A percentile compares a stretch with the other conserved stretches of the same genome.
Evolutionary conservation across 2,329 filamentous ascomycete genomes (phyloP).

Genomic region (Fusarium mundagurra): DNA sequence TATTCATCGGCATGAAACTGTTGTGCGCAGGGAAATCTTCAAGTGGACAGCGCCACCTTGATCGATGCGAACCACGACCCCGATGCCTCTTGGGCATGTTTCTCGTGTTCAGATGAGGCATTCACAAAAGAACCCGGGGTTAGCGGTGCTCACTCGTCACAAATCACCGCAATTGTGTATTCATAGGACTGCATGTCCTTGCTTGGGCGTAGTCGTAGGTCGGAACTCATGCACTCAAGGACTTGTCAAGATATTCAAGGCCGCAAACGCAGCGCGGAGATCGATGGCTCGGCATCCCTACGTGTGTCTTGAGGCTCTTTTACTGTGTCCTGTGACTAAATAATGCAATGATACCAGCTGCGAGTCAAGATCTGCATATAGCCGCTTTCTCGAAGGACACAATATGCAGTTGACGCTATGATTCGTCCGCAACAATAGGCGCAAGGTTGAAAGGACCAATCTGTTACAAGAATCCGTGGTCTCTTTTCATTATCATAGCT

Average conservation of each 20-base stretch:
- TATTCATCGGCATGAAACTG: background rate
- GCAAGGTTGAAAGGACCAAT: background rate
- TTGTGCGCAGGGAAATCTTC: conserved; percentile 12
- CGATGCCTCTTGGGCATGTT: conserved; percentile 18
- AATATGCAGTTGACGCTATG: conserved; percentile 16
- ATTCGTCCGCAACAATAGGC: conserved; percentile 3
- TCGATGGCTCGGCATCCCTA: background rate
- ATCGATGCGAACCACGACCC: conserved; percentile 6
- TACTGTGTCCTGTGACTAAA: background rate
- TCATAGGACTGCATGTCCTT: background rate
- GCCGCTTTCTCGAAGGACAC: conserved; percentile 20
- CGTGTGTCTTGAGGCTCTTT: conserved; percentile 14
- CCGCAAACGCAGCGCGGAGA: background rate
- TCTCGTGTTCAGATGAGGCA: conserved; percentile 36
- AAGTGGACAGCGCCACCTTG: conserved; percentile 11
- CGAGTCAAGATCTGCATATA: conserved; percentile 16
- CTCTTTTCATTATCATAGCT: background rate
- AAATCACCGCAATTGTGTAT: conserved; percentile 28
- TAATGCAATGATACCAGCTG: background rate
- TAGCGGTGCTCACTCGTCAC: conserved; percentile 5
- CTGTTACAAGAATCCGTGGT: background rate
- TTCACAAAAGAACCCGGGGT: background rate
- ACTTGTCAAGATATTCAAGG: background rate
- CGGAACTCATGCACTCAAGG: background rate
- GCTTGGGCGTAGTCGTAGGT: background rate